Conservation (phyloP, 306 rosid genomes). For the Cucumis cinereus region DNA sequence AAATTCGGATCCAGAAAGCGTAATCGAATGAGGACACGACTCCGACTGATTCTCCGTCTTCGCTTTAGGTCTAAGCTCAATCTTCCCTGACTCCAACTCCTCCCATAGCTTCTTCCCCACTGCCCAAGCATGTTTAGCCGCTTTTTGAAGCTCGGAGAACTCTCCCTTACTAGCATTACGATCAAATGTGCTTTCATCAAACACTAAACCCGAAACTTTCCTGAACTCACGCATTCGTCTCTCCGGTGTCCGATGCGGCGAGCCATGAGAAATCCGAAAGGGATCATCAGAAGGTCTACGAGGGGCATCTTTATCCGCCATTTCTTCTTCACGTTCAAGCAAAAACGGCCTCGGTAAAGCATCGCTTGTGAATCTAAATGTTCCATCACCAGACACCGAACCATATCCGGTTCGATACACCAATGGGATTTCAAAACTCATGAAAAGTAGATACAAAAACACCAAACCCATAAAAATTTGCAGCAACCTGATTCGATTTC, state of each 20-base stretch:
- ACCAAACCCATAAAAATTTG: constrained; percentile 50
- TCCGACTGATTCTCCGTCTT: constrained; percentile 43
- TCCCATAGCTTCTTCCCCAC: constrained; percentile 62
- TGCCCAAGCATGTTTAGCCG: constrained; percentile 58
- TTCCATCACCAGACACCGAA: constrained; percentile 26
- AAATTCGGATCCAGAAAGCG: constrained; percentile 47
- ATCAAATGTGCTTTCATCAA: constrained; percentile 28
- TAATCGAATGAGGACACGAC: constrained; percentile 49
- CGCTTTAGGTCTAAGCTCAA: neutral
- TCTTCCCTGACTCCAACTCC: constrained; percentile 42
- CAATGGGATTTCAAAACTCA: constrained; percentile 73
- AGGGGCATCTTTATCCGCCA: constrained; percentile 15
- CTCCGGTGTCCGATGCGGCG: constrained; percentile 18
- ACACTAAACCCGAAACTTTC: constrained; percentile 60
- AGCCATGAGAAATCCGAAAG: constrained; percentile 18
- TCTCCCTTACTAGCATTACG: constrained; percentile 17
- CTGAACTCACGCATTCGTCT: constrained; percentile 24
- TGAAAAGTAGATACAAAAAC: constrained; percentile 49
- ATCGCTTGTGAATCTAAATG: constrained; percentile 34
- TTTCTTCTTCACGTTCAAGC: constrained; percentile 23
- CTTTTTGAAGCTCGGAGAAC: constrained; percentile 47
- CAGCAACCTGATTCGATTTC: constrained; percentile 47
- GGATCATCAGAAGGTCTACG: constrained; percentile 19
- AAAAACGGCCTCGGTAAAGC: constrained; percentile 28
- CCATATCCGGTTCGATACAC: constrained; percentile 33